Conservation (phyloP, 768 basidiomycete species). For the Termitomyces sp. region DNA sequence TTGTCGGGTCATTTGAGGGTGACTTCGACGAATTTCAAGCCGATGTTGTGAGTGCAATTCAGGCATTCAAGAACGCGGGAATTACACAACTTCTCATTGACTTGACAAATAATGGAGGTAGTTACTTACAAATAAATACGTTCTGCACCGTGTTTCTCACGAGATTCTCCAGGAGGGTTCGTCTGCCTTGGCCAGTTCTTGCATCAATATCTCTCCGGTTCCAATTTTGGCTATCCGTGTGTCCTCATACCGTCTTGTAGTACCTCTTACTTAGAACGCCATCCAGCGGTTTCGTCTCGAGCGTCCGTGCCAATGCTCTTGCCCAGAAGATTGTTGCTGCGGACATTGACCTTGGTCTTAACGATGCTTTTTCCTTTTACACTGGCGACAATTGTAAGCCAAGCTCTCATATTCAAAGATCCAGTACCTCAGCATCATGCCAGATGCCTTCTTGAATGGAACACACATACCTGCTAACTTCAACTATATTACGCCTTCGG, state of each 20-base stretch:
- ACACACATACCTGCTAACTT: slow-evolving; percentile 31
- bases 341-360: slow-evolving; percentile 40
- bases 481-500: slow-evolving; percentile 40
- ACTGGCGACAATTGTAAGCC: slow-evolving; percentile 46
- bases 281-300: slow-evolving; percentile 50
- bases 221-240: slow-evolving; percentile 44
- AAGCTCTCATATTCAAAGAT: neutral
- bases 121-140: no score
- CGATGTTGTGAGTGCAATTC: slow-evolving; percentile 40
- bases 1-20: slow-evolving; percentile 51
- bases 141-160: neutral
- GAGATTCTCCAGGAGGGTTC: slow-evolving; percentile 41
- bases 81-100: slow-evolving; percentile 51
- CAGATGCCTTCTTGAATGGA: slow-evolving; percentile 44
- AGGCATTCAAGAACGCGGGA: slow-evolving; percentile 38
- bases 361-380: slow-evolving; percentile 34
- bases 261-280: neutral
- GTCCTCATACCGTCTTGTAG: slow-evolving; percentile 14
- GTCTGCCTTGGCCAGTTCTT: slow-evolving; percentile 60
- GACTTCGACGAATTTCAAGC: slow-evolving; percentile 47
- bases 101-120: slow-evolving; percentile 57
- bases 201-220: slow-evolving; percentile 49
- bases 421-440: neutral
- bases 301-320: slow-evolving; percentile 46
- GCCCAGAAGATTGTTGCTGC: slow-evolving; percentile 54